Base-by-base conservation (phyloP, 768 basidiomycete genomes). In the Mycena polygramma region DNA sequence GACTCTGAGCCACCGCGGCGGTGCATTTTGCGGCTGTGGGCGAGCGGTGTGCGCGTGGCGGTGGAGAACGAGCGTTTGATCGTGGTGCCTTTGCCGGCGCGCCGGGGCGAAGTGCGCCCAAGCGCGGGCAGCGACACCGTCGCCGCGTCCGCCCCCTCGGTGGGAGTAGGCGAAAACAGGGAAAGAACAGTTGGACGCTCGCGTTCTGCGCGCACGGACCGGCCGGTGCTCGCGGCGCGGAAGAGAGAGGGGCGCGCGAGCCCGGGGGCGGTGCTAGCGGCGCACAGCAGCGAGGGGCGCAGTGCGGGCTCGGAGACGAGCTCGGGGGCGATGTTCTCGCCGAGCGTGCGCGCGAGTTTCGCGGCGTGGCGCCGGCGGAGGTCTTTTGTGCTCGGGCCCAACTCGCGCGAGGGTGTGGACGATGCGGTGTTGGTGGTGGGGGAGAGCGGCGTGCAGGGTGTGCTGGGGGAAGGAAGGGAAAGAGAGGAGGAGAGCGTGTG, bases 251-350 rank as follows among this genome's bases (percentile, higher is more conserved):
- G 41, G 15, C 41, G 41, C 26, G 58, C 39, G 59, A 71, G 52
- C 26, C 62, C 69, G 14, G 69, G 30, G 30, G 45, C 4, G 43
- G n/a, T 53, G 59, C 66, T 71, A 30, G 66, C 69, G 35, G 30
- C 30, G 6, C 30, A 6, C 30, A 30, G 2, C 22, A 67, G 57
- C 36, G 45, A 6, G 14, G 24, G 63, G 63, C 20, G 52, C 35
- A 10, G 7, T 22, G n/a, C 17, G n/a, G 51, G 52, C 62, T 5
- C 52, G 19, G 30, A 19, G 39, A 63, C 39, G 59, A 71, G 53
- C 26, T 66, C 70, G 9, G 70, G 70, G 8, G 70, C 60, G 63
- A 71, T 54, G 60, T 71, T 71, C 43, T 71, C 70, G 36, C 55
- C 60, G 37, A 66, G 65, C 26, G 65, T 66, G 53, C 65, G 69